Conservation (phyloP, 163 green algal species). For the Scenedesmus sp. region DNA sequence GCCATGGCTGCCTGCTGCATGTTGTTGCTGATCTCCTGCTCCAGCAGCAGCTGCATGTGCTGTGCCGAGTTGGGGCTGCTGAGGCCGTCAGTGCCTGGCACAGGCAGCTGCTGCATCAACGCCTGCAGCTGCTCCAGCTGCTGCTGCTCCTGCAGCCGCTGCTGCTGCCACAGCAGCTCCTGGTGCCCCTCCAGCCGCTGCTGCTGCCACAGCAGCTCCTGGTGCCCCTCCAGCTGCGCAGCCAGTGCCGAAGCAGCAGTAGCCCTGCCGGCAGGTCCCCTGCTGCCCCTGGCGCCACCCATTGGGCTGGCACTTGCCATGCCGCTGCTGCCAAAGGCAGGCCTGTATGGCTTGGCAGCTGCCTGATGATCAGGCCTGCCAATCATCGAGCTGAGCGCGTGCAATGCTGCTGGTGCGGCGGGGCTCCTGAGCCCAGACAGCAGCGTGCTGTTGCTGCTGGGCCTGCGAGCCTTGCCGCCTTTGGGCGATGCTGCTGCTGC, state of each 20-base stretch:
- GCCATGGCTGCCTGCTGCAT: neutral
- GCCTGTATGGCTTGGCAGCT: neutral
- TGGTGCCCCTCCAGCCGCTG: conserved; percentile 22
- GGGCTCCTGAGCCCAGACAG: neutral
- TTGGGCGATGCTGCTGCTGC: neutral
- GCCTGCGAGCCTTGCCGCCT: neutral
- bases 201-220: neutral
- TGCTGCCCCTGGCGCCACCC: neutral
- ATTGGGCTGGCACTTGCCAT: neutral
- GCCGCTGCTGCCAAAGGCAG: neutral
- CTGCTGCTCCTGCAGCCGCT: conserved; percentile 6
- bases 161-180: neutral
- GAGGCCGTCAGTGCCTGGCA: neutral
- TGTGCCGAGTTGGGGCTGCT: neutral
- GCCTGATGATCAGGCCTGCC: neutral
- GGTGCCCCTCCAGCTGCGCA: neutral
- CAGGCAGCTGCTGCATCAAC: neutral
- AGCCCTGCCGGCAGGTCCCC: neutral
- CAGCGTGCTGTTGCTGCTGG: neutral
- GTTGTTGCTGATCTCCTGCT: conserved; percentile 6
- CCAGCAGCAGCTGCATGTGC: conserved; percentile 8
- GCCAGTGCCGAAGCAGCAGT: neutral
- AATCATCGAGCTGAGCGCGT: neutral
- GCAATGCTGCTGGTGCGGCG: neutral
- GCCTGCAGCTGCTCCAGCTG: neutral